Evolutionary conservation across 2,329 filamentous ascomycete genomes (phyloP).

Genomic region (Stromatinia cepivora): DNA sequence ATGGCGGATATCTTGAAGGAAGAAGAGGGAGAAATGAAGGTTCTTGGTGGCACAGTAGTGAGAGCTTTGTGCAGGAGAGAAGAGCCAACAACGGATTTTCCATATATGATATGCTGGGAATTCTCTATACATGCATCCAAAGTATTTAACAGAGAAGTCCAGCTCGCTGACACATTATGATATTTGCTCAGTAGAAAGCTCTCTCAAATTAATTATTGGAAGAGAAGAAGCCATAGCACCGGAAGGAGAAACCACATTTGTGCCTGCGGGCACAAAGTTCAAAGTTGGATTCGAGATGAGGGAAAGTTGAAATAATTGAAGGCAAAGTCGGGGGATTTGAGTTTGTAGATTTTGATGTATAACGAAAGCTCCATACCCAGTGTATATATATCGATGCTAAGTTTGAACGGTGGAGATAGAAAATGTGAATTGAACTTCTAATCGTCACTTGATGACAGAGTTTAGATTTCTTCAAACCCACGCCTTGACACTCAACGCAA

Average conservation of each 20-base stretch:
- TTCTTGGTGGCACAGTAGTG: constrained; percentile 48
- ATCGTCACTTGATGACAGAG: neutral
- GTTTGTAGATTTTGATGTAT: neutral
- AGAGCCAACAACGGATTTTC: constrained; percentile 52
- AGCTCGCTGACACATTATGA: constrained; percentile 52
- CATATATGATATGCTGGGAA: constrained; percentile 54
- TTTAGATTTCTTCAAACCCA: neutral
- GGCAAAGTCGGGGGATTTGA: neutral
- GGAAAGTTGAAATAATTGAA: neutral
- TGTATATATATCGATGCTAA: neutral
- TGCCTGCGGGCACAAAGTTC: constrained; percentile 33
- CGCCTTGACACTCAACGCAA: neutral
- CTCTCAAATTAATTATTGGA: constrained; percentile 46
- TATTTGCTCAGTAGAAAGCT: constrained; percentile 51
- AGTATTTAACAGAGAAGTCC: constrained; percentile 44
- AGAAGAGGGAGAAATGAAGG: constrained; percentile 50
- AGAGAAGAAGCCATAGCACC: constrained; percentile 32
- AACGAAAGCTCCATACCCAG: too few relatives aligned
- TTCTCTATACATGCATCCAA: constrained; percentile 43
- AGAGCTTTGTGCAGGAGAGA: constrained; percentile 50
- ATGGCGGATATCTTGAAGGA: constrained; percentile 50
- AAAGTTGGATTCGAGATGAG: constrained; percentile 25
- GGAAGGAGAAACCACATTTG: constrained; percentile 34
- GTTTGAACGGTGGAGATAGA: too few relatives aligned
- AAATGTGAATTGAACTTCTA: neutral